Evolutionary conservation across 345 rosid genomes (phyloP), one percentile per base, ranked within the genome.

Genomic region (Arabis hirsuta): DNA sequence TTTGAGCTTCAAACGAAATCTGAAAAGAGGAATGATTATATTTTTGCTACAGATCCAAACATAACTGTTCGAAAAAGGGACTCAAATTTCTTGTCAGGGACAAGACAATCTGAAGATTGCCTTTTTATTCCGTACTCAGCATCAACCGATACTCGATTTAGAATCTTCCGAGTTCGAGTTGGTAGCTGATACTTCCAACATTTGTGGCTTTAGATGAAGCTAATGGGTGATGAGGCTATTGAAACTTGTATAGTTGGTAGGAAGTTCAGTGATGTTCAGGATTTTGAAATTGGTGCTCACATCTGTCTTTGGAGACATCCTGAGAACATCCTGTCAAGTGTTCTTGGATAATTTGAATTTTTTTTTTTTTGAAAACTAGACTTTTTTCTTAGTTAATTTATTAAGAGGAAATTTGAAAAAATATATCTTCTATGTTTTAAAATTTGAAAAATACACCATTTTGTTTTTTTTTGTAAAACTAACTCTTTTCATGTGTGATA

Each of bases 171-270:
- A 64, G 6, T 20, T 62, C 50, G 53, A 0, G 60, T 34, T 41
- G n/a, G 66, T 11, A 29, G 62, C 38, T 22, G 71, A 36, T 34
- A 14, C 73, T 42, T 29, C 16, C 11, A 46, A 59, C 12, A 19
- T 16, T 64, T 34, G 13, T 45, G 29, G 63, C 12, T 62, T 16
- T 55, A 26, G 79, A 83, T 46, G 84, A 62, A 43, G 60, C 74
- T 34, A 66, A 51, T 38, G 16, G 85, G 70, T 71, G 73, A 68
- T 71, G 72, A 66, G 48, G 50, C 65, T 77, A 83, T 91, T 78
- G 81, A 83, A 3, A 89, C 98, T 19, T 85, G 80, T 77, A 89
- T 89, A 50, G 96, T 94, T 67, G 96, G 98, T n/a, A 88, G 95
- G 65, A 85, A 81, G 82, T 94, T 83, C 65, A 84, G 95, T 75